Evolutionary conservation across 257 asterid genomes (phyloP).

Genomic region (Lantana camara): DNA sequence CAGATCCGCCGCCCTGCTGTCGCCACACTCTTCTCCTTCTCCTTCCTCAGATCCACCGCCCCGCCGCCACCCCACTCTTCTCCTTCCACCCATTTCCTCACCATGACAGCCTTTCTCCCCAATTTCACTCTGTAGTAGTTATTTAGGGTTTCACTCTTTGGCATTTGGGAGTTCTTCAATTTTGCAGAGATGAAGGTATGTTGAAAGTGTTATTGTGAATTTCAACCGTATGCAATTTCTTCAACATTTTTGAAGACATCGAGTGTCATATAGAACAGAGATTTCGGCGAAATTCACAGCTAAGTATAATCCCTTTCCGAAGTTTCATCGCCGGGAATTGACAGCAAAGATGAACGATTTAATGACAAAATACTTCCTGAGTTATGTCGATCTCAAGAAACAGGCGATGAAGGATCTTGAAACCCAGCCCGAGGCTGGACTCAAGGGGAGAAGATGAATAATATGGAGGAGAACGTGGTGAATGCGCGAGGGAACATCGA

Average conservation of each 20-base stretch:
- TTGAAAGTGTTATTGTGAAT: no score
- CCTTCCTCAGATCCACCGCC: no score
- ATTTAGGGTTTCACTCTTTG: no score
- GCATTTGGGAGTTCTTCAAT: no score
- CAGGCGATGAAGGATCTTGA: slow-evolving; percentile 70
- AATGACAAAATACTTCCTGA: slow-evolving; percentile 73
- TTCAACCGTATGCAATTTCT: no score
- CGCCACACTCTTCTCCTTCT: no score
- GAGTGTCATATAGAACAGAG: not conserved
- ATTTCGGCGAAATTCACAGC: not conserved
- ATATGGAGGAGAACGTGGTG: slow-evolving; percentile 71
- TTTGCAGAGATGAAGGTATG: no score
- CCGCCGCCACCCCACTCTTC: no score
- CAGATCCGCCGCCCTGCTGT: no score
- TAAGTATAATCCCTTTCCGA: not conserved
- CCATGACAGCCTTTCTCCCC: no score
- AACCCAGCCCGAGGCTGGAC: slow-evolving; percentile 62
- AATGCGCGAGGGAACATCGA: slow-evolving; percentile 47
- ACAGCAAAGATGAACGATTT: slow-evolving; percentile 74
- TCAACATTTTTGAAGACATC: slow-evolving; percentile 18
- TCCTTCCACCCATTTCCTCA: no score
- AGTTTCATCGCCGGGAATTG: slow-evolving; percentile 32
- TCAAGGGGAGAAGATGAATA: slow-evolving; percentile 74
- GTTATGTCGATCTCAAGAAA: slow-evolving; percentile 80
- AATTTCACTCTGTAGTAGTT: no score